Base-by-base conservation (phyloP, 192 early-diverging fungal genomes). In the Chytriomyces hyalinus region DNA sequence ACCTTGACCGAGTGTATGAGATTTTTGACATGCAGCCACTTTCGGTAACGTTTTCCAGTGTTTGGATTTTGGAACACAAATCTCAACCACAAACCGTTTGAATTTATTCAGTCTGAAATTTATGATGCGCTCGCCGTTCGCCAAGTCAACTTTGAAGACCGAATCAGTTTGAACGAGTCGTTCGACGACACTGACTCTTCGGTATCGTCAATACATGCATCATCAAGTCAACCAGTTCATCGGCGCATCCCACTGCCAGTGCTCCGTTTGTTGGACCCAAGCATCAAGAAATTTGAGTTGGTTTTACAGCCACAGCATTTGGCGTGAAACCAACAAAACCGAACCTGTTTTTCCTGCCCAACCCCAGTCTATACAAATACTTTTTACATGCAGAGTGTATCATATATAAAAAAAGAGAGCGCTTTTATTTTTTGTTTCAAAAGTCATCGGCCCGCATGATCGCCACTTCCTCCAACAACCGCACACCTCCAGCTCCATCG, bases 381-480 rank as follows among this genome's bases (percentile, higher is more conserved):
- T 20, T 20, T 57, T 57, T 20, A 57, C 20, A 57, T n/a, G 1
- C 20, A 20, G 1, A 20, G 53, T 57, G 13, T 57, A 57, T 57
- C 13, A 57, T 57, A 13, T n/a, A 57, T n/a, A 57, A 57, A 57
- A 57, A 57, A 57, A 57, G 53, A n/a, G 53, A 4, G 53, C 5
- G 20, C 20, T n/a, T n/a, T 57, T 57, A 57, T 57, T 57, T 57
- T 10, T 20, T 13, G 62, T 71, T 82, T 66, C 53, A 57, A 57
- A 57, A 57, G 53, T 57, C 53, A 57, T 84, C 83, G 5, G 64
- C 24, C 62, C 81, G 80, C 10, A 84, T 77, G 15, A 51, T 80
- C 44, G 65, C 86, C 8, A 82, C 77, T 75, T 94, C 92, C 65
- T 90, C 86, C 76, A 87, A 88, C 81, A 88, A 92, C 49, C 76